Percentiles rank a stretch among this genome's conserved stretches.
phyloP scores from a whole-genome alignment of 2,329 filamentous ascomycete genomes.

The Helicocarpus griseus region DNA sequence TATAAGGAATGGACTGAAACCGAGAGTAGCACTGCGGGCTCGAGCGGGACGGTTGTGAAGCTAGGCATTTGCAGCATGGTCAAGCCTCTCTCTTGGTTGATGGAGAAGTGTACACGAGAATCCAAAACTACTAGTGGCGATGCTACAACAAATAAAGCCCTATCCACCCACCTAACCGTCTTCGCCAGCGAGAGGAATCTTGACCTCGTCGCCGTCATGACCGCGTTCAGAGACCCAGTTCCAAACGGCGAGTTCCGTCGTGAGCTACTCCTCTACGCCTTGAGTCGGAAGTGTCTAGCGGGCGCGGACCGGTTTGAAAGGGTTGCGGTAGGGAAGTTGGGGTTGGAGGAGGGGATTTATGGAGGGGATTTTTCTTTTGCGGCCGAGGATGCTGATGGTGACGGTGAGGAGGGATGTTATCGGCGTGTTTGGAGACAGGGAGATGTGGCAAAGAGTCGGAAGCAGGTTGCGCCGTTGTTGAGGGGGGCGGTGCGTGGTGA shows the following conservation, averaged over 20 bases:
- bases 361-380: conserved; percentile 13
- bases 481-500: conserved; percentile 30
- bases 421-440: conserved; percentile 47
- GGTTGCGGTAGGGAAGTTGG: conserved; percentile 35
- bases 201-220: conserved; percentile 51
- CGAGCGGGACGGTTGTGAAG: conserved; percentile 22
- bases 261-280: conserved; percentile 42
- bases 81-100: conserved; percentile 45
- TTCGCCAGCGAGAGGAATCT: conserved; percentile 41
- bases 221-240: conserved; percentile 39
- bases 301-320: conserved; percentile 39
- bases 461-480: conserved; percentile 53
- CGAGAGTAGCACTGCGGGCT: conserved; percentile 11
- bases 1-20: conserved; percentile 53
- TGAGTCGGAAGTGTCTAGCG: conserved; percentile 29
- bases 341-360: conserved; percentile 24
- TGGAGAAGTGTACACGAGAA: conserved; percentile 11
- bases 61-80: conserved; percentile 53
- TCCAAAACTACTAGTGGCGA: not conserved
- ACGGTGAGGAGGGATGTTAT: conserved; percentile 22
- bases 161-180: conserved; percentile 31
- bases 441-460: conserved; percentile 50
- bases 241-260: conserved; percentile 38
- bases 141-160: conserved; percentile 13
- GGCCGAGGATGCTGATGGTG: conserved; percentile 10